Percentiles rank a stretch among this genome's conserved stretches.
These are phyloP conservation scores for Knoxia roxburghii DNA, from an alignment of 257 asterid species.

Conservation along the genomic window DNA sequence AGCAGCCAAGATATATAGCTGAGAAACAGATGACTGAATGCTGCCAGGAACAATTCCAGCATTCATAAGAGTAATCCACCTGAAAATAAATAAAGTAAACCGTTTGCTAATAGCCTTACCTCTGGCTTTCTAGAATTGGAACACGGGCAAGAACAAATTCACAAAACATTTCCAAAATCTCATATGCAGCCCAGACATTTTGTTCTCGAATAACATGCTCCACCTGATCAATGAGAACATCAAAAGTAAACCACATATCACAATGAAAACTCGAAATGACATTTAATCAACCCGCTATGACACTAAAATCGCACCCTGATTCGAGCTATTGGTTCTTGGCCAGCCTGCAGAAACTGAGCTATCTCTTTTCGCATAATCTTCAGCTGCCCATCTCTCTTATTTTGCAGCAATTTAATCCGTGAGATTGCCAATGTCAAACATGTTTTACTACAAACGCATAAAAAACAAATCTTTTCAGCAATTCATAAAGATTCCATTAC, in stretches of 20 bases:
- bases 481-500: neutral
- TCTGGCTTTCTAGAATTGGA: constrained; percentile 80
- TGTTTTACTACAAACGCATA: constrained; percentile 64
- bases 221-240: constrained; percentile 42
- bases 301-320: constrained; percentile 48
- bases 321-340: constrained; percentile 88
- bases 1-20: neutral
- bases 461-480: constrained; percentile 5
- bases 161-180: constrained; percentile 73
- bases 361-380: constrained; percentile 85
- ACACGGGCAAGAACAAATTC: constrained; percentile 81
- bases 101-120: constrained; percentile 29
- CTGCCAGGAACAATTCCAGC: neutral
- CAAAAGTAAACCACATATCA: neutral
- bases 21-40: neutral
- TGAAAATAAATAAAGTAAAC: neutral
- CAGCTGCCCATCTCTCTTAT: constrained; percentile 76
- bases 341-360: constrained; percentile 81
- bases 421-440: constrained; percentile 79
- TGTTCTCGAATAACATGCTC: constrained; percentile 92
- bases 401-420: constrained; percentile 82
- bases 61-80: neutral
- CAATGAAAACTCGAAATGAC: neutral
- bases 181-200: constrained; percentile 85
- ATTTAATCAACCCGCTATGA: neutral